Evolutionary conservation across 2,329 filamentous ascomycete species (phyloP).

Genomic region (Penicillium aurantiogriseum): DNA sequence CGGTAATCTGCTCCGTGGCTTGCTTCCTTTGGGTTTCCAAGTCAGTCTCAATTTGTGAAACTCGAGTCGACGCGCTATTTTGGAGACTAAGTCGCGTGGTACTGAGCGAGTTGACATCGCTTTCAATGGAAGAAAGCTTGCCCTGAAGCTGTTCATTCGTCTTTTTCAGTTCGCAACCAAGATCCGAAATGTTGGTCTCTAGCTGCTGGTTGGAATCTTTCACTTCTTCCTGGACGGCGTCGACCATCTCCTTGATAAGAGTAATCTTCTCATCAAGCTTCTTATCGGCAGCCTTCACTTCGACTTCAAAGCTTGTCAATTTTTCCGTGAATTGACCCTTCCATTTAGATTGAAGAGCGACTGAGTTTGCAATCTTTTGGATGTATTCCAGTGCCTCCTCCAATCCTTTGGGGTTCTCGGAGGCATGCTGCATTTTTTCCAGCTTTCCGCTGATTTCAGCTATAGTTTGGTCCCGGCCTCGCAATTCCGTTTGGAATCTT

Average conservation of each 20-base stretch:
- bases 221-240: neutral
- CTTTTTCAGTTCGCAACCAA: neutral
- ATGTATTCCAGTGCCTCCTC: neutral
- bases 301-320: neutral
- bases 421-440: neutral
- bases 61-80: neutral
- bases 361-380: neutral
- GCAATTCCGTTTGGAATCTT: neutral
- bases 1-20: neutral
- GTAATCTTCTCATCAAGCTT: neutral
- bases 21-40: neutral
- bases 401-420: neutral
- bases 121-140: neutral
- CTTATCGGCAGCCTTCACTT: neutral
- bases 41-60: neutral
- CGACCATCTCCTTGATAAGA: neutral
- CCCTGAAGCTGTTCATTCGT: neutral
- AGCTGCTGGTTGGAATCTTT: neutral
- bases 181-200: neutral
- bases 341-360: neutral
- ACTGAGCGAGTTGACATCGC: neutral
- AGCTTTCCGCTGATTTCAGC: neutral
- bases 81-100: neutral
- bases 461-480: neutral
- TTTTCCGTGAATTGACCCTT: neutral